Evolutionary conservation across 257 asterid species (phyloP), one percentile per base, ranked within the genome.

Genomic region (Cruciata laevipes): DNA sequence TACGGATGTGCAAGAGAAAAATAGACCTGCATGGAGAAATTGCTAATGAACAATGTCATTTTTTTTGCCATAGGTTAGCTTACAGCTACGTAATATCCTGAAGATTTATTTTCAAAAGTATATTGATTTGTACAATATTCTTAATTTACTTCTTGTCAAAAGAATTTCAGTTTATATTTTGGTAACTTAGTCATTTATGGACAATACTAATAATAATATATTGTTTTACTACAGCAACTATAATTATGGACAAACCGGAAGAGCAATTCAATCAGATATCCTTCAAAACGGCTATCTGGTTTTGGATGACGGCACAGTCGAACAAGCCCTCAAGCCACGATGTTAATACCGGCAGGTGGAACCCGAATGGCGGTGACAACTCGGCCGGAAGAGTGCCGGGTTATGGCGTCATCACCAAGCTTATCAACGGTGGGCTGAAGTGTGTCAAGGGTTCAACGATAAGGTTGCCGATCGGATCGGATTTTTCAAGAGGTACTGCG

Each of bases 271-370:
- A 24, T 59, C 0, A 1, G 71, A 77, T n/a, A 72, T 80, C 79
- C n/a, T 80, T 80, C 79, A 76, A 76, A 23, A 70, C 75, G 3
- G 79, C 82, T 0, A 5, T 80, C 3, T 80, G 84, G 84, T 76
- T 76, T 49, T 80, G 79, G 82, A 80, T 74, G 84, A 77, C 74
- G 25, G 71, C 80, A 1, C 80, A 77, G 3, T 23, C 33, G 6
- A 74, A 70, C 60, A 77, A 74, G 35, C 84, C 82, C 16, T 80
- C 82, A 1, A 42, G 79, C 63, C 78, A 77, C 40, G 74, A 52
- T 7, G 80, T 72, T 13, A 77, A 71, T 1, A 61, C 61, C 0
- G 82, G 82, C 35, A 64, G 60, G 33, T 80, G 82, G 84, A 71
- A 25, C 18, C 84, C 84, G 25, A 76, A 75, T 0, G 21, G 13